Base-by-base conservation (phyloP, 768 basidiomycete species). In the Tylopilus sp. region DNA sequence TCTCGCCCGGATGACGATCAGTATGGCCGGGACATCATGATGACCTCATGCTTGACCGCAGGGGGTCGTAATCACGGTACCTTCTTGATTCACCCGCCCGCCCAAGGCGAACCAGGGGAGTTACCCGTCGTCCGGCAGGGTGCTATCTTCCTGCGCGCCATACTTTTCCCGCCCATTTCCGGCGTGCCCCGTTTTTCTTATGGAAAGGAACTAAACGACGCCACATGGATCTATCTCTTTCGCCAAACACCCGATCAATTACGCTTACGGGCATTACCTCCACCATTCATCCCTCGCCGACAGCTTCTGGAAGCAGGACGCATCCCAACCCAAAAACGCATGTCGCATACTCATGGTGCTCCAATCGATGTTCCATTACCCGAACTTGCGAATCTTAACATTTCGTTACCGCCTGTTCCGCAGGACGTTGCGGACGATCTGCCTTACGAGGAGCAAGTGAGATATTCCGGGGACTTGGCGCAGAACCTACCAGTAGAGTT, bases 1-100 rank as follows among this genome's bases (percentile, higher is more conserved):
- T 53, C 52, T 25, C 41, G 47, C 33, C 52, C 47, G 0, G 52
- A 48, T 12, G 47, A 53, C 10, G 41, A 53, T 25, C 52, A 53
- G 8, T 53, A 48, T 6, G 46, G 46, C 14, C 52, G 34, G 4
- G 46, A 48, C 19, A 43, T 53, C 13, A 48, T 53, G 52, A 44
- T 53, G 14, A 22, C 52, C 1, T 53, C 52, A 1, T 53, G 52
- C 13, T 2, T 33, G 3, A 47, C 52, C 9, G 30, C 45, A 13
- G n/a, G 19, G 1, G 11, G 16, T 36, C 14, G 1, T 2, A 8
- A 53, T 25, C 45, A 29, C 12, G 52, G 52, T 7, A 19, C 11
- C 30, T 48, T 53, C 19, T 34, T 53, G 52, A 48, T 53, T 16
- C 52, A 21, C 6, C 52, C 45, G 1, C 38, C 25, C 26, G 52